Evolutionary conservation across 2,329 filamentous ascomycete species (phyloP).

Genomic region (Purpureocillium lavendulum): DNA sequence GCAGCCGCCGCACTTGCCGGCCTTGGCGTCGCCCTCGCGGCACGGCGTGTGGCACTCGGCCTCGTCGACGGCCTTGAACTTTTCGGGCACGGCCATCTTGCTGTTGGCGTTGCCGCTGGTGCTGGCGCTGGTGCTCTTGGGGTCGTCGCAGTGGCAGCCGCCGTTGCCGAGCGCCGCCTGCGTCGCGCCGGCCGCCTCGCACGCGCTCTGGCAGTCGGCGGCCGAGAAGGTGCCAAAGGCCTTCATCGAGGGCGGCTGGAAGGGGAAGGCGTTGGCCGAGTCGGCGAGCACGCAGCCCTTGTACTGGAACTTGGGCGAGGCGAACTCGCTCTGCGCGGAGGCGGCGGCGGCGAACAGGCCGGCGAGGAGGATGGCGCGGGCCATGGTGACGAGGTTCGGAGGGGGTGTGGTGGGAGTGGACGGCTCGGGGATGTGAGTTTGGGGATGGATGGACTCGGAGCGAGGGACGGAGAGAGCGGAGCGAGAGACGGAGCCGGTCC

Average conservation of each 20-base stretch:
- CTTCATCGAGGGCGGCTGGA: conserved; percentile 5
- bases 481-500: too few species aligned
- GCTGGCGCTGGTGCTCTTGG: not conserved
- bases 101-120: not conserved
- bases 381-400: conserved; percentile 5
- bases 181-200: conserved; percentile 6
- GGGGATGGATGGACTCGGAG: too few species aligned
- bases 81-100: too few species aligned
- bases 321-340: conserved; percentile 11
- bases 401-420: not conserved
- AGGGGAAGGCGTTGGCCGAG: conserved; percentile 9
- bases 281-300: conserved; percentile 18
- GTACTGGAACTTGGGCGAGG: conserved; percentile 13
- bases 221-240: conserved; percentile 13
- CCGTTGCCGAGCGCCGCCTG: conserved; percentile 14
- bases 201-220: conserved; percentile 12
- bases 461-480: too few species aligned
- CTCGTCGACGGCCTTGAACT: conserved; percentile 11
- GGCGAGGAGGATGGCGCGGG: conserved; percentile 8
- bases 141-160: conserved; percentile 14
- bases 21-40: conserved; percentile 5
- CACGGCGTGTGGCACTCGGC: conserved; percentile 12
- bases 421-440: too few species aligned
- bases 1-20: conserved; percentile 17
- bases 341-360: conserved; percentile 15